A percentile compares a stretch with the other conserved stretches of the same genome.
Evolutionary conservation across 2,329 filamentous ascomycete species (phyloP).

Genomic region (Colletotrichum costaricense): DNA sequence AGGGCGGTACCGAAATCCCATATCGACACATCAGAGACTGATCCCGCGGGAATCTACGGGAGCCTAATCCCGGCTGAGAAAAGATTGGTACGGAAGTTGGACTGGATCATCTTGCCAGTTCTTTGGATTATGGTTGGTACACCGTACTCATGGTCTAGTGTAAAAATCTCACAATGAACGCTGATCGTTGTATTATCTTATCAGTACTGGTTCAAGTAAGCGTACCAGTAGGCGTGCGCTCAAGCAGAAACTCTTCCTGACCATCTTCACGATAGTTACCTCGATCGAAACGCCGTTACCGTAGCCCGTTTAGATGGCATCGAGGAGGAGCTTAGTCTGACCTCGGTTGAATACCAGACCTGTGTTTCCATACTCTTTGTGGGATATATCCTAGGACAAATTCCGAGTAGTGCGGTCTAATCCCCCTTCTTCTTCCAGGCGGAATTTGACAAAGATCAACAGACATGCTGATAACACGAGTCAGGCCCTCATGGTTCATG

Average conservation of each 20-base stretch:
- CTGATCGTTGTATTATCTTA: not conserved
- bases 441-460: not conserved
- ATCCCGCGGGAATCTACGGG: not conserved
- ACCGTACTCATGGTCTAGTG: not conserved
- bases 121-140: not conserved
- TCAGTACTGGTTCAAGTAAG: not conserved
- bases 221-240: not conserved
- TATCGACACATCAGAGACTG: not conserved
- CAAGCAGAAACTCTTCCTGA: not conserved
- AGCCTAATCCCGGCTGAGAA: not conserved
- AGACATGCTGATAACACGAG: not conserved
- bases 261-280: not conserved
- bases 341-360: not conserved
- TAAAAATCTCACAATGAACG: not conserved
- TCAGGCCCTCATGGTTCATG: not conserved
- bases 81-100: not conserved
- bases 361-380: not conserved
- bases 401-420: not conserved
- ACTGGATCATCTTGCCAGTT: not conserved
- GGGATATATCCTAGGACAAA: not conserved
- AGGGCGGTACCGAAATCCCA: not conserved
- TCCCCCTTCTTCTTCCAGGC: not conserved
- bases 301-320: not conserved
- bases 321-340: not conserved
- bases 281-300: not conserved